Conservation (phyloP, 345 rosid species). For the Punica granatum region DNA sequence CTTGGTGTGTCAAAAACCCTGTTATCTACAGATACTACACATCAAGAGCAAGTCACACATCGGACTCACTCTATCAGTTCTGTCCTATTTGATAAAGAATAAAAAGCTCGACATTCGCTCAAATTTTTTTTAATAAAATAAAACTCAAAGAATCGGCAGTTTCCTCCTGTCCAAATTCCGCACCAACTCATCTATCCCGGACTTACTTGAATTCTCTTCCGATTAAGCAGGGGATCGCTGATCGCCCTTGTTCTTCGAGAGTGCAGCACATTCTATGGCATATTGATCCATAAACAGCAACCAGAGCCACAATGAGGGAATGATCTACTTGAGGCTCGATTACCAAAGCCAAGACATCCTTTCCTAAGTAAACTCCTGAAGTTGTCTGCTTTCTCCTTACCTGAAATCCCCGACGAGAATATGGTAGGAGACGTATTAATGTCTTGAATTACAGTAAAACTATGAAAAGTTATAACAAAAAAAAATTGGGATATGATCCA, state of each 20-base stretch:
- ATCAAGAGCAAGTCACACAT: too few relatives aligned
- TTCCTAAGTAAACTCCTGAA: slow-evolving; percentile 34
- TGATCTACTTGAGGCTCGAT: slow-evolving; percentile 43
- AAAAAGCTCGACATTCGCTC: too few relatives aligned
- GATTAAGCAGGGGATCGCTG: neutral
- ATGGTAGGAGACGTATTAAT: neutral
- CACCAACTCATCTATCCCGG: too few relatives aligned
- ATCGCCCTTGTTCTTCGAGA: neutral
- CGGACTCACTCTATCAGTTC: too few relatives aligned
- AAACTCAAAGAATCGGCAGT: neutral
- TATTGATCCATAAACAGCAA: slow-evolving; percentile 41
- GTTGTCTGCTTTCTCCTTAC: slow-evolving; percentile 44
- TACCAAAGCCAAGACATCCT: slow-evolving; percentile 36
- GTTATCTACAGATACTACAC: too few relatives aligned
- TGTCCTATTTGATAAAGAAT: too few relatives aligned
- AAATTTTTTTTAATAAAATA: neutral
- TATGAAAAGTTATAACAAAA: neutral
- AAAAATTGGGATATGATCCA: neutral
- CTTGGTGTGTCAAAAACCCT: too few relatives aligned
- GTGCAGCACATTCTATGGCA: slow-evolving; percentile 23
- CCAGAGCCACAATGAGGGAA: slow-evolving; percentile 35
- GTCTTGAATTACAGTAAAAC: neutral
- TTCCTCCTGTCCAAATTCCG: neutral
- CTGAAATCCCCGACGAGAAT: slow-evolving; percentile 17
- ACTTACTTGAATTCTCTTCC: too few relatives aligned